Base-by-base conservation (phyloP, 2,329 filamentous ascomycete genomes). In the Fusarium illudens region DNA sequence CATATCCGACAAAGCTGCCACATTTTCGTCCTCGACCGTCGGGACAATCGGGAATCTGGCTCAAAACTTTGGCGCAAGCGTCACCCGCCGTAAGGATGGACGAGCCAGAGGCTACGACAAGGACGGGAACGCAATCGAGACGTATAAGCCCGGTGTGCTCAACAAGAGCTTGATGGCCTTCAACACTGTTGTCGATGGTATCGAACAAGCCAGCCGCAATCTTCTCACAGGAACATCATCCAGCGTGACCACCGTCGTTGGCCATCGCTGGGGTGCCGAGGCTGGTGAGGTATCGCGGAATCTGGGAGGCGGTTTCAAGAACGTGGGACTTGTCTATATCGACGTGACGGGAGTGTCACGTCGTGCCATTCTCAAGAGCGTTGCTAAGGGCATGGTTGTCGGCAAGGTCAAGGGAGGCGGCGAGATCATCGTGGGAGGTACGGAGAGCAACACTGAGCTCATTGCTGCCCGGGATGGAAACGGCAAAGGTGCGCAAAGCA, bases 151-250 rank as follows among this genome's bases (percentile, higher is more conserved):
- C 0, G 95, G 96, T 6, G 82, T 99, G 29, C 81, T 99, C 70
- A 99, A 99, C 82, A 97, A 97, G 84, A 94, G 90, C 66, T 84
- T 99, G 82, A 98, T 99, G 83, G 96, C 96, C 0, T 98, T 98
- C 78, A 93, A 92, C 36, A 99, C 96, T 0, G 88, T 99, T 44
- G 92, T 94, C 22, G 96, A 99, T 74, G 96, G 96, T 34, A 92
- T 98, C 61, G 94, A 97, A 71, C 91, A 97, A 71, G 92, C 93
- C 2, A 92, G 93, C 1, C 90, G 91, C 55, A 92, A 89, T 65
- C 82, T 99, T 29, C 84, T 99, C 29, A 87, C 86, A 5, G 90
- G 90, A 10, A 88, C 91, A 3, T 91, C 92, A 4, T 84, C 86
- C 1, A 94, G 95, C n/a, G 91, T 95, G 22, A 93, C 89, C 33